Evolutionary conservation across 2,329 filamentous ascomycete species (phyloP).

Genomic region (Xylaria sp.): DNA sequence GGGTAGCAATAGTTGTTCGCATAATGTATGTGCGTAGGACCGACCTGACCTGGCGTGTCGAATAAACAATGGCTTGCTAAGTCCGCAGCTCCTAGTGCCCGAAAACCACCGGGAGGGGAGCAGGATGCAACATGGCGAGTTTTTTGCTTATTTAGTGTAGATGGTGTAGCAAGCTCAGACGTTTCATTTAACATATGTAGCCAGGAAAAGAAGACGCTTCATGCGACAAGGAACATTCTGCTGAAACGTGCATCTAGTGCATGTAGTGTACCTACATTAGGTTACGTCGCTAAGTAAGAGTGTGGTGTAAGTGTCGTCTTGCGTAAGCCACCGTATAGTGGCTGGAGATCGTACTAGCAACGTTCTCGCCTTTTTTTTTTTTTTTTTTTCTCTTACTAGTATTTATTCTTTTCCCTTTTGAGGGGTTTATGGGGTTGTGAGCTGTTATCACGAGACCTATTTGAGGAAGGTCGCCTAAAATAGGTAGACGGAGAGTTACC

Average conservation of each 20-base stretch:
- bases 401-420: neutral
- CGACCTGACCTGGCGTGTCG: conserved; percentile 4
- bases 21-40: conserved; percentile 20
- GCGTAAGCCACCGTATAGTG: conserved; percentile 17
- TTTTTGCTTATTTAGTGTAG: conserved; percentile 18
- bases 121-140: conserved; percentile 7
- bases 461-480: neutral
- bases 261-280: conserved; percentile 10
- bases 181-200: conserved; percentile 29
- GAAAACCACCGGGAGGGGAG: conserved; percentile 5
- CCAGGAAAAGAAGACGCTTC: conserved; percentile 15
- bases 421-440: neutral
- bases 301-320: neutral
- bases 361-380: neutral
- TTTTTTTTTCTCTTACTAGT: neutral
- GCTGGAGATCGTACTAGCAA: conserved; percentile 14
- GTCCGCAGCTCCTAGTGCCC: conserved; percentile 24
- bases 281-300: neutral
- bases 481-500: neutral
- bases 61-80: conserved; percentile 31
- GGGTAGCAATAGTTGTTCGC: conserved; percentile 13
- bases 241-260: conserved; percentile 22
- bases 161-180: conserved; percentile 24
- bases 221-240: conserved; percentile 14
- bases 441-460: conserved; percentile 4